A percentile compares a stretch with the other conserved stretches of the same genome.
Conservation (phyloP, 768 basidiomycete species). For the Cytidiella melzeri region DNA sequence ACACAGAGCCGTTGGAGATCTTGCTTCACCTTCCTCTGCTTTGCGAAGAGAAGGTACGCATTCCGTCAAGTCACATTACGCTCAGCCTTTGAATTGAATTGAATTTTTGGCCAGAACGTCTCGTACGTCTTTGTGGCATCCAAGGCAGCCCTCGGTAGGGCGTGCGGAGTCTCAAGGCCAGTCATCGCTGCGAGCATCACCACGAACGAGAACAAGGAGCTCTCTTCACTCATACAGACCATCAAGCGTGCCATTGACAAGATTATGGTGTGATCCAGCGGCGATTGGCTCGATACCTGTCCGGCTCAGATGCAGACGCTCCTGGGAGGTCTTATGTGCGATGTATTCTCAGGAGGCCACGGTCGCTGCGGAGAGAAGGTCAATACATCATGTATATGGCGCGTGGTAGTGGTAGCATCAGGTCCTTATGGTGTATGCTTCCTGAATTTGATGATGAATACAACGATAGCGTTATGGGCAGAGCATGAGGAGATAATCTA, state of each 20-base stretch:
- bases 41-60: constrained; percentile 91
- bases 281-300: no score
- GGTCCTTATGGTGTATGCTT: background rate
- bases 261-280: constrained; percentile 38
- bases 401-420: background rate
- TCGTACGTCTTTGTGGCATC: constrained; percentile 93
- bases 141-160: constrained; percentile 93
- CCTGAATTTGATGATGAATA: background rate
- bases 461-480: background rate
- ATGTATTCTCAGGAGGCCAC: no score
- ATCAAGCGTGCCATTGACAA: constrained; percentile 83
- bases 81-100: background rate
- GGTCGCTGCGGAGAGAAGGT: background rate
- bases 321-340: no score
- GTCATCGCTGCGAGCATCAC: constrained; percentile 95
- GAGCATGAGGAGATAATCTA: constrained; percentile 7
- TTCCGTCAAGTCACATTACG: background rate
- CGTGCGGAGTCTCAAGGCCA: constrained; percentile 91
- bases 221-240: constrained; percentile 81
- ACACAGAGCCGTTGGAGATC: constrained; percentile 98
- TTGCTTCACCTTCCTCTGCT: constrained; percentile 93
- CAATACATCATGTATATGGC: background rate
- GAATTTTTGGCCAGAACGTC: constrained; percentile 60
- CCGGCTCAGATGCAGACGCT: no score
- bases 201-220: constrained; percentile 91